A percentile compares a stretch with the other conserved stretches of the same genome.
phyloP scores from a whole-genome alignment of 2,329 filamentous ascomycete genomes.

The Fusarium succisae region DNA sequence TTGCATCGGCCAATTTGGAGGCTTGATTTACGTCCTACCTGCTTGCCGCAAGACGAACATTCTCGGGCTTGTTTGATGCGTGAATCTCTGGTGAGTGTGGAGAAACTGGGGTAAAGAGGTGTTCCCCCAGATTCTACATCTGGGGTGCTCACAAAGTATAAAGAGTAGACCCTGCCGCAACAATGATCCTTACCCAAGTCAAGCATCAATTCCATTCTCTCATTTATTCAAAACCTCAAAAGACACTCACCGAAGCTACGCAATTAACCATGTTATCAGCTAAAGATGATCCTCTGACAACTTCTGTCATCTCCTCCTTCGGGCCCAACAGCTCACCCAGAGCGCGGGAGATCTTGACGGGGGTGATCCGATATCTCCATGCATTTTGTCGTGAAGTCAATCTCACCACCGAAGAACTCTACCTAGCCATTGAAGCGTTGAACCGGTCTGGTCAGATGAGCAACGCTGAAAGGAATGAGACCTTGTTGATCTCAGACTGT shows the following conservation, averaged over 20 bases:
- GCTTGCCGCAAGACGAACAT: accelerated
- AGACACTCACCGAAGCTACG: accelerated
- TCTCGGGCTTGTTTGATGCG: accelerated
- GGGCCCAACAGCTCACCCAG: neutral
- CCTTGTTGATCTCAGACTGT: neutral
- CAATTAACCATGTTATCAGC: neutral
- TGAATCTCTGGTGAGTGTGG: accelerated
- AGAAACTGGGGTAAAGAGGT: neutral
- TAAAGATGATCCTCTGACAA: neutral
- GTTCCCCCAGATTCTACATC: neutral
- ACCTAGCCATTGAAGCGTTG: neutral
- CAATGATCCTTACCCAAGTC: neutral
- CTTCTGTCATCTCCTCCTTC: neutral
- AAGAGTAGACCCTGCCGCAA: neutral
- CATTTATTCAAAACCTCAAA: accelerated
- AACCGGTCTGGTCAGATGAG: neutral
- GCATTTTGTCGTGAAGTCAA: neutral
- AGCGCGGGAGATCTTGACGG: neutral
- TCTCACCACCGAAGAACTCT: neutral
- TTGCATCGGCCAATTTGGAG: neutral
- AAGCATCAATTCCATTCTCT: neutral
- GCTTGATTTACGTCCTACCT: too few relatives aligned
- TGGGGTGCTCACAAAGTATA: neutral
- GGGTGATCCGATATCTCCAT: neutral
- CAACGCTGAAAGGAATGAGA: neutral